These are phyloP conservation scores for Penicillium riverlandense DNA, from an alignment of 495 filamentous ascomycete genomes.

Conservation along the genomic window DNA sequence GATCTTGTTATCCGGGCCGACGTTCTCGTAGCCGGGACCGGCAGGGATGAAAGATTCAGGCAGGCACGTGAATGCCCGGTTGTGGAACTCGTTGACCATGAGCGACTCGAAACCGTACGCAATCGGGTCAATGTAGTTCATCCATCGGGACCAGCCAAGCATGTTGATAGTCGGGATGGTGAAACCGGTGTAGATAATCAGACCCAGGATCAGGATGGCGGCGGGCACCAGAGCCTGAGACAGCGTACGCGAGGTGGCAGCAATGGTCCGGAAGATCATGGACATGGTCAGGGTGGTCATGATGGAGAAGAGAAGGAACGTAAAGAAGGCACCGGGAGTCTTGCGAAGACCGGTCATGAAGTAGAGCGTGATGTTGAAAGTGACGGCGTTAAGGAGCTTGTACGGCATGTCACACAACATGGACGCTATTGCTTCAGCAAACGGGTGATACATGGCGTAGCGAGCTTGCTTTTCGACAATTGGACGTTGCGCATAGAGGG, in stretches of 20 bases:
- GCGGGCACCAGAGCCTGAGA: conserved; percentile 47
- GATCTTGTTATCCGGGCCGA: conserved; percentile 20
- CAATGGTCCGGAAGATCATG: conserved; percentile 47
- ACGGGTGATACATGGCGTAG: conserved; percentile 63
- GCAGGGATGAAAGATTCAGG: conserved; percentile 32
- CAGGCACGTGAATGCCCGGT: conserved; percentile 44
- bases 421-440: conserved; percentile 53
- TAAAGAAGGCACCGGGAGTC: conserved; percentile 48
- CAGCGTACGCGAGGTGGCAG: conserved; percentile 41
- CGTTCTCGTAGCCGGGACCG: conserved; percentile 21
- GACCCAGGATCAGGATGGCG: conserved; percentile 43
- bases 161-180: conserved; percentile 43
- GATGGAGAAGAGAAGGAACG: conserved; percentile 51
- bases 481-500: conserved; percentile 53
- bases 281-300: conserved; percentile 55
- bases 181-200: conserved; percentile 49
- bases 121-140: conserved; percentile 46
- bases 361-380: conserved; percentile 55
- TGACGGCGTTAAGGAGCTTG: conserved; percentile 42
- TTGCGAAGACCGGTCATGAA: conserved; percentile 52
- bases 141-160: conserved; percentile 49
- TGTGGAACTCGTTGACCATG: conserved; percentile 57
- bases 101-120: conserved; percentile 44
- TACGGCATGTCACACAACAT: conserved; percentile 57
- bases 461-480: conserved; percentile 63